phyloP scores from a whole-genome alignment of 1,284 basidiomycete species.

The Sanghuangporus baumii region DNA sequence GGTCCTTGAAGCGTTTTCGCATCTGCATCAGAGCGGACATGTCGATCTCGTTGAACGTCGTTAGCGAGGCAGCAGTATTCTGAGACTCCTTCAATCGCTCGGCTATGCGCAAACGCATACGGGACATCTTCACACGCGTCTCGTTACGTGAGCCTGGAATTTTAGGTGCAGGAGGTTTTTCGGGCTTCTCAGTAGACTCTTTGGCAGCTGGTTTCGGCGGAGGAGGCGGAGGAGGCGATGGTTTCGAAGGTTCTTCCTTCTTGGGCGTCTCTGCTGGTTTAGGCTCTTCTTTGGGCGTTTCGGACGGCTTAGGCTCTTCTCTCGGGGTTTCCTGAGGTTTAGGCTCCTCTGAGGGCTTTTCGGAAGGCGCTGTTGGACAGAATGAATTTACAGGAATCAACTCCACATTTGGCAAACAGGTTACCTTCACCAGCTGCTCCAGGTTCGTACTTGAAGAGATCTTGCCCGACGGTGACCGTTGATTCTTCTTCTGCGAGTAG shows the following conservation, averaged over 20 bases:
- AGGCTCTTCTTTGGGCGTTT: slow-evolving; percentile 37
- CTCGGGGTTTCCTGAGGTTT: slow-evolving; percentile 33
- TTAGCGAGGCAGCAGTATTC: slow-evolving; percentile 94
- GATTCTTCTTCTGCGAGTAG: slow-evolving; percentile 88
- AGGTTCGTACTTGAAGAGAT: slow-evolving; percentile 88
- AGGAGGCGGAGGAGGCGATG: slow-evolving; percentile 27
- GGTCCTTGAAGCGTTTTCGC: slow-evolving; percentile 94
- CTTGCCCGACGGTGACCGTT: slow-evolving; percentile 92
- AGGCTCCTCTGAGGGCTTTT: slow-evolving; percentile 30
- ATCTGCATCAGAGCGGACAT: slow-evolving; percentile 95
- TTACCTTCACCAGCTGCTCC: slow-evolving; percentile 62
- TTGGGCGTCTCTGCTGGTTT: slow-evolving; percentile 27
- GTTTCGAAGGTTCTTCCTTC: slow-evolving; percentile 39
- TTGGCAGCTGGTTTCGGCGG: slow-evolving; percentile 26
- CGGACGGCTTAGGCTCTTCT: slow-evolving; percentile 27
- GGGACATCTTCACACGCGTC: slow-evolving; percentile 94
- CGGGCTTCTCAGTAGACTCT: slow-evolving; percentile 25
- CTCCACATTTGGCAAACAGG: slow-evolving; percentile 16
- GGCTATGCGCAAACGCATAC: slow-evolving; percentile 96
- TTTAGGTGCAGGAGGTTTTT: slow-evolving; percentile 31
- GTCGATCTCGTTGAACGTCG: slow-evolving; percentile 99
- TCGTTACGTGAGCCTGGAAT: slow-evolving; percentile 67
- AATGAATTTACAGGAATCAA: too few species aligned
- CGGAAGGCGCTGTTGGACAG: slow-evolving; percentile 19
- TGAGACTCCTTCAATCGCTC: slow-evolving; percentile 98